Evolutionary conservation across 257 asterid species (phyloP), one percentile per base, ranked within the genome.

Genomic region (Penstemon newberryi): DNA sequence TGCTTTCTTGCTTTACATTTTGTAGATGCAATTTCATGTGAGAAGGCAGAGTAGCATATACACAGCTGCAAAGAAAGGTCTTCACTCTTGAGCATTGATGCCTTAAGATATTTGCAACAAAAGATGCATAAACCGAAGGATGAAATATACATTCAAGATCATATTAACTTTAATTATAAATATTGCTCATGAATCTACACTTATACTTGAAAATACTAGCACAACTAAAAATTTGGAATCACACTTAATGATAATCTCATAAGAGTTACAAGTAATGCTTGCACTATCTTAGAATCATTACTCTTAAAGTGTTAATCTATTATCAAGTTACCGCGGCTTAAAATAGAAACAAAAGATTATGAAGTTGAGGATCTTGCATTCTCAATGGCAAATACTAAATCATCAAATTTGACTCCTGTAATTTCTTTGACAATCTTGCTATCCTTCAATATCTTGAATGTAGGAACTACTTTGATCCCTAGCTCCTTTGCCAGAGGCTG

Each of bases 381-480:
- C 36, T 89, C 92, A 41, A 89, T 86, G 6, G 96, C 96, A 13
- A 50, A 71, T 38, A 86, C 81, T 78, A 92, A 77, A 65, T 89
- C 88, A 3, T 92, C 96, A 37, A 71, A 73, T 73, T 92, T 92
- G 80, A 96, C 96, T 56, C 96, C 98, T 0, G 88, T 87, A 9
- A 92, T 87, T 83, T 89, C 98, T 78, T 83, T 84, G 45, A 86
- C 89, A 47, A 92, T 50, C 84, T 85, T 83, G 83, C 75, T 64
- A 11, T 73, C 77, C 85, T 89, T 87, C 45, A 92, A 77, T 69
- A 89, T 79, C 95, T 92, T 92, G 86, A 92, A 92, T 37, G 98
- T 92, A 6, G 96, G 96, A 83, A 92, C 98, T 79, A 87, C 96
- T 79, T 78, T 89, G 50, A 92, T 84, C 60, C 98, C 96, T 8